A percentile compares a stretch with the other conserved stretches of the same genome.
phyloP scores from a whole-genome alignment of 2,329 filamentous ascomycete species.

The Microascus cirrosus region DNA sequence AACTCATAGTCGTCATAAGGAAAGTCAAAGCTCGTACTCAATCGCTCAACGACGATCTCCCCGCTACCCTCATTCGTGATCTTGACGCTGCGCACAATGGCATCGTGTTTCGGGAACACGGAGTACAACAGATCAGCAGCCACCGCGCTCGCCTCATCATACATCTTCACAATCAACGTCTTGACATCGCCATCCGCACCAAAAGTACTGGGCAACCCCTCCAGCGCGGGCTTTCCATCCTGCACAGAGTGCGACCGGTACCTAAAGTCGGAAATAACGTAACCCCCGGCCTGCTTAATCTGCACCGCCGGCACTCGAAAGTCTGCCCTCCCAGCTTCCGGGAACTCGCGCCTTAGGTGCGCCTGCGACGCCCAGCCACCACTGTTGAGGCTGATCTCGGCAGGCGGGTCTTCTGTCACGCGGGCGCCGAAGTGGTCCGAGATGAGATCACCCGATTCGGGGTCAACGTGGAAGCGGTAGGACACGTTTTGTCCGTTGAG shows the following conservation, averaged over 20 bases:
- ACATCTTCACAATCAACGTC: slow-evolving; percentile 45
- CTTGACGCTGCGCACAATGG: slow-evolving; percentile 48
- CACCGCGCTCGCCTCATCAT: slow-evolving; percentile 47
- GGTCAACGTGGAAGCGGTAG: slow-evolving; percentile 53
- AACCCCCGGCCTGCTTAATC: slow-evolving; percentile 45
- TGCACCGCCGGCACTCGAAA: slow-evolving; percentile 50
- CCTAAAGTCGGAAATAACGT: slow-evolving; percentile 45
- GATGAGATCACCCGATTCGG: slow-evolving; percentile 40
- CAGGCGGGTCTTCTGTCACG: slow-evolving; percentile 37
- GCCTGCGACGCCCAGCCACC: slow-evolving; percentile 41
- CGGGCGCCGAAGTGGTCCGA: slow-evolving; percentile 51
- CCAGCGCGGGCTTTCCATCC: slow-evolving; percentile 42
- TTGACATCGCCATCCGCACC: slow-evolving; percentile 43
- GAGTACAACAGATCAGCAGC: slow-evolving; percentile 51
- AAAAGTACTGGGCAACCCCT: slow-evolving; percentile 48
- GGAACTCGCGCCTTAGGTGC: slow-evolving; percentile 48
- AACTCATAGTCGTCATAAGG: slow-evolving; percentile 50
- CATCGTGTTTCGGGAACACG: slow-evolving; percentile 50
- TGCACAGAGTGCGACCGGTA: slow-evolving; percentile 46
- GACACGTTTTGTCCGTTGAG: slow-evolving; percentile 45
- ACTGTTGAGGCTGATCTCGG: slow-evolving; percentile 23
- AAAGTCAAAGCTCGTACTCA: slow-evolving; percentile 51
- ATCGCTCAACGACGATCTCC: slow-evolving; percentile 40
- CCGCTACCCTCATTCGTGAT: slow-evolving; percentile 46
- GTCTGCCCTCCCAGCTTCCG: slow-evolving; percentile 52